Percentiles rank a stretch among this genome's conserved stretches.
These are phyloP conservation scores for Trypanosoma rangeli DNA, from an alignment of 208 protist genomes.

Conservation along the genomic window DNA sequence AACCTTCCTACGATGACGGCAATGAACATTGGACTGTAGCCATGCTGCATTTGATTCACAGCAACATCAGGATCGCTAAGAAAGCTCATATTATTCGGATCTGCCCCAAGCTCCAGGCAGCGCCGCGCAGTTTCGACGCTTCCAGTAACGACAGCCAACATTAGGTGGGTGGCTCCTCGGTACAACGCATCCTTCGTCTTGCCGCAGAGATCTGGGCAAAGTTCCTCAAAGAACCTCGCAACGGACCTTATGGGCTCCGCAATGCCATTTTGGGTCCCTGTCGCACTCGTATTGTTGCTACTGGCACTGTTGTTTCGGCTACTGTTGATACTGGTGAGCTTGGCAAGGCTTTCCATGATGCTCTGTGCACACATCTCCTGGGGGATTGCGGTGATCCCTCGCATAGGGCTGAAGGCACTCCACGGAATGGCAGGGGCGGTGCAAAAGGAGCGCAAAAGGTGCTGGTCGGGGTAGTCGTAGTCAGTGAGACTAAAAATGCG, in stretches of 20 bases:
- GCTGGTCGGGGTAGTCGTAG: slow-evolving; percentile 36
- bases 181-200: slow-evolving; percentile 33
- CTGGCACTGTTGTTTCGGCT: slow-evolving; percentile 11
- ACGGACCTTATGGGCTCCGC: slow-evolving; percentile 72
- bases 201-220: slow-evolving; percentile 57
- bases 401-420: slow-evolving; percentile 69
- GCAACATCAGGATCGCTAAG: slow-evolving; percentile 57
- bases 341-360: slow-evolving; percentile 68
- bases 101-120: slow-evolving; percentile 77
- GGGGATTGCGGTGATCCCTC: slow-evolving; percentile 50
- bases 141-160: slow-evolving; percentile 78
- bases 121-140: slow-evolving; percentile 57
- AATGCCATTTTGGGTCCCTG: slow-evolving; percentile 45
- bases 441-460: slow-evolving; percentile 70
- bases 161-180: slow-evolving; percentile 73
- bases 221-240: slow-evolving; percentile 69
- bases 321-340: slow-evolving; percentile 34
- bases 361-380: slow-evolving; percentile 53
- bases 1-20: slow-evolving; percentile 74
- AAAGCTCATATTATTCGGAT: slow-evolving; percentile 86
- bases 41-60: slow-evolving; percentile 82
- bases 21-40: slow-evolving; percentile 88
- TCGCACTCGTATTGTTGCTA: slow-evolving; percentile 4
- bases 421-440: slow-evolving; percentile 78
- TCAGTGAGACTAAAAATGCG: slow-evolving; percentile 25